A percentile compares a stretch with the other conserved stretches of the same genome.
Evolutionary conservation across 2,329 filamentous ascomycete species (phyloP).

Genomic region (Coniochaeta sp.): DNA sequence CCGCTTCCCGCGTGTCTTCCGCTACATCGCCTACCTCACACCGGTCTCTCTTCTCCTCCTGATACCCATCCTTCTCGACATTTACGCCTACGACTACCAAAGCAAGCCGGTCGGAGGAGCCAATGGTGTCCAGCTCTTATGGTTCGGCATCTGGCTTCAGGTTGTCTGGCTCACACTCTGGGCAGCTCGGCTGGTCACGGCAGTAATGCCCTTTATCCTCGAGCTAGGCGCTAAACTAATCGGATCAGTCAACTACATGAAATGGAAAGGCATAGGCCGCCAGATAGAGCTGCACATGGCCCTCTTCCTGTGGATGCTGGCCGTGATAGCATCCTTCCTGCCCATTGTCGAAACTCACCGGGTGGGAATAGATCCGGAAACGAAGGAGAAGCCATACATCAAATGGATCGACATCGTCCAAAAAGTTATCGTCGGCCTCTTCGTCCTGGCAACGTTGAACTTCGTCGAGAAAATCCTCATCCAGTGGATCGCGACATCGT

Average conservation of each 20-base stretch:
- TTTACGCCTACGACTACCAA: constrained; percentile 28
- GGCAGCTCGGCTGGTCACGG: constrained; percentile 56
- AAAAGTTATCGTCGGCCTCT: constrained; percentile 80
- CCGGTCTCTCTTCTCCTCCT: constrained; percentile 37
- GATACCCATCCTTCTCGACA: constrained; percentile 38
- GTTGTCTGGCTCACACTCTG: constrained; percentile 89
- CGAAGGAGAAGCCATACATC: constrained; percentile 43
- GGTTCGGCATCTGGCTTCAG: constrained; percentile 95
- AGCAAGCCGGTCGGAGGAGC: constrained; percentile 49
- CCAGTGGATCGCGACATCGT: constrained; percentile 88
- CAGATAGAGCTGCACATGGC: constrained; percentile 80
- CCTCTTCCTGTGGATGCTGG: constrained; percentile 87
- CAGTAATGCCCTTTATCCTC: constrained; percentile 40
- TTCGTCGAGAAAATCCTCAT: constrained; percentile 89
- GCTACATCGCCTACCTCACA: constrained; percentile 41
- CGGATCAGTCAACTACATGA: constrained; percentile 78
- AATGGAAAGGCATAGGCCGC: constrained; percentile 85
- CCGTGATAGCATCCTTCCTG: constrained; percentile 76
- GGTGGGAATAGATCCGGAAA: constrained; percentile 17
- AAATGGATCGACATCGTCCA: constrained; percentile 73
- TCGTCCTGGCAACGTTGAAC: constrained; percentile 74
- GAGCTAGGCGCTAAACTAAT: constrained; percentile 59
- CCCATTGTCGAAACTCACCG: constrained; percentile 66
- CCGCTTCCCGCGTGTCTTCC: constrained; percentile 42
- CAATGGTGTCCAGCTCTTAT: constrained; percentile 71